Percentiles rank a stretch among this genome's conserved stretches.
Evolutionary conservation across 2,329 filamentous ascomycete genomes (phyloP).

Genomic region (Chrysoporthe austroafricana): DNA sequence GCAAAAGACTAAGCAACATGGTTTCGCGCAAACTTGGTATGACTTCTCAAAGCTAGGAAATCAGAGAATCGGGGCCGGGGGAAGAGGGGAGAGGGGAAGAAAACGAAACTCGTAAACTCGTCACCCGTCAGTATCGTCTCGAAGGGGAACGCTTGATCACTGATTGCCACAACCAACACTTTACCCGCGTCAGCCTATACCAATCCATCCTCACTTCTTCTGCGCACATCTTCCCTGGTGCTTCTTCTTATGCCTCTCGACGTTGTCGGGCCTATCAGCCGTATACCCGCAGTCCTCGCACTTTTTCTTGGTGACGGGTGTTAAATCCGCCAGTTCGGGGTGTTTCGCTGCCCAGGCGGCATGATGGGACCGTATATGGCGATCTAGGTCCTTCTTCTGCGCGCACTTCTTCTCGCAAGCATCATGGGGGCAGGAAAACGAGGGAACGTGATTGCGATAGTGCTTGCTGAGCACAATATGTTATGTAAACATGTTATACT

Average conservation of each 20-base stretch:
- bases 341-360: neutral
- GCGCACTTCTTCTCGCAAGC: neutral
- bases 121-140: neutral
- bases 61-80: neutral
- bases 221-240: neutral
- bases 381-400: slow-evolving; percentile 16
- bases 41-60: neutral
- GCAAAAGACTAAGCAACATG: neutral
- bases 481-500: neutral
- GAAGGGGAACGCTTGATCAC: neutral
- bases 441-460: neutral
- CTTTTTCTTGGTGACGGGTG: neutral
- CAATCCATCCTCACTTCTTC: neutral
- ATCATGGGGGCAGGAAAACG: neutral
- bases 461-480: neutral
- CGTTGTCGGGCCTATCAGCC: slow-evolving; percentile 1
- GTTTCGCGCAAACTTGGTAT: neutral
- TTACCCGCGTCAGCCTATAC: neutral
- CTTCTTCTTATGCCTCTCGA: slow-evolving; percentile 10
- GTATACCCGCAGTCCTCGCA: slow-evolving; percentile 8
- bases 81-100: too few species aligned
- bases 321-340: slow-evolving; percentile 14
- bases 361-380: slow-evolving; percentile 15
- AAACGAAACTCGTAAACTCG: neutral
- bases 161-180: neutral